Evolutionary conservation across 1,284 basidiomycete species (phyloP).

Genomic region (Pseudozyma thailandica): DNA sequence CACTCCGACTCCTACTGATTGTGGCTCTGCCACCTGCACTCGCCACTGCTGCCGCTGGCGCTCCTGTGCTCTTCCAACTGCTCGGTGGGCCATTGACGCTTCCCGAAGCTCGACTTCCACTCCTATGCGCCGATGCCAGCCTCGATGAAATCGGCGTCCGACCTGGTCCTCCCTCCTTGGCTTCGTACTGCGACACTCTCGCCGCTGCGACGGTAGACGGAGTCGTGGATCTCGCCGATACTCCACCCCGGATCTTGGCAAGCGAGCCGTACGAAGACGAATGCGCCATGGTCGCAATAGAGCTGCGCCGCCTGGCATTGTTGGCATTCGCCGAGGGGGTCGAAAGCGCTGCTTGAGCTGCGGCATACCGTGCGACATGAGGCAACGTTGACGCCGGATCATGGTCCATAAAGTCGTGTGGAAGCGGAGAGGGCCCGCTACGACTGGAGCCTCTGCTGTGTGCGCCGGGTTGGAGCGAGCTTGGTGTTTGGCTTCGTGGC

Average conservation of each 20-base stretch:
- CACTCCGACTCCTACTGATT: conserved; percentile 85
- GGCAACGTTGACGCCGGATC: conserved; percentile 52
- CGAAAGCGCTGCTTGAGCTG: conserved; percentile 12
- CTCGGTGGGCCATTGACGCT: conserved; percentile 41
- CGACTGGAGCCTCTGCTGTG: conserved; percentile 6
- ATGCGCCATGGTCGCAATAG: conserved; percentile 21
- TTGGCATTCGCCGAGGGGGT: neutral
- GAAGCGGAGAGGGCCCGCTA: conserved; percentile 28
- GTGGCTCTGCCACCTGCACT: neutral
- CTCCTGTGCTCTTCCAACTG: conserved; percentile 31
- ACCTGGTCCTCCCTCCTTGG: neutral
- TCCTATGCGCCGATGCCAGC: conserved; percentile 23
- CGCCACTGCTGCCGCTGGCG: neutral
- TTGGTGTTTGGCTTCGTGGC: conserved; percentile 40
- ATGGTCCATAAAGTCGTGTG: conserved; percentile 57
- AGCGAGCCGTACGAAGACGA: conserved; percentile 31
- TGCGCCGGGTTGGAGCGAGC: conserved; percentile 9
- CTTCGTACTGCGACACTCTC: conserved; percentile 14
- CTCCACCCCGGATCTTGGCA: conserved; percentile 25
- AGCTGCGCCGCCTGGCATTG: conserved; percentile 31
- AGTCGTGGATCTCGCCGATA: conserved; percentile 19
- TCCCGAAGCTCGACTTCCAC: conserved; percentile 14
- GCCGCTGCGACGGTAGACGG: conserved; percentile 10
- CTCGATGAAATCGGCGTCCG: conserved; percentile 31
- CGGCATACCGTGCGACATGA: conserved; percentile 35